A percentile compares a stretch with the other conserved stretches of the same genome.
These are phyloP conservation scores for Ambrosia trifida DNA, from an alignment of 129 eudicot genomes.

Conservation along the genomic window DNA sequence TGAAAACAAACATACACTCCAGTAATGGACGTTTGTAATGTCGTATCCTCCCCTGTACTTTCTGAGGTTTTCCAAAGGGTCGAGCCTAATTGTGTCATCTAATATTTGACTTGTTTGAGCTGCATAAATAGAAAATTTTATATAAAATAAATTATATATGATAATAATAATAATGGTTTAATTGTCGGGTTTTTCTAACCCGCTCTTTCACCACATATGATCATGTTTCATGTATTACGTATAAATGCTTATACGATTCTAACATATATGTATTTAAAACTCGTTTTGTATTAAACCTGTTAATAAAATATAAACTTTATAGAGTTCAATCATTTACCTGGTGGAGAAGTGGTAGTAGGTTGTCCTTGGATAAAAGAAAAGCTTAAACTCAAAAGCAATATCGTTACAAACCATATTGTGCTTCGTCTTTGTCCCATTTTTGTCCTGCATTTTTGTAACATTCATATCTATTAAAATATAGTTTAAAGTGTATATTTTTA, in stretches of 20 bases:
- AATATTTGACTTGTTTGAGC: slow-evolving; percentile 31
- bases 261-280: no score
- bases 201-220: no score
- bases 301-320: not conserved
- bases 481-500: not conserved
- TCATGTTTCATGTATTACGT: no score
- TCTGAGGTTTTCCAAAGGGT: slow-evolving; percentile 63
- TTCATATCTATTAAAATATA: not conserved
- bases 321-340: slow-evolving; percentile 22
- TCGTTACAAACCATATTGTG: slow-evolving; percentile 26
- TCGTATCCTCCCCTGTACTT: slow-evolving; percentile 86
- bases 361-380: slow-evolving; percentile 30
- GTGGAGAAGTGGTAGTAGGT: slow-evolving; percentile 25
- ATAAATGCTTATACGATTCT: no score
- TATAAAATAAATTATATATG: not conserved
- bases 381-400: slow-evolving; percentile 29
- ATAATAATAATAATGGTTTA: no score
- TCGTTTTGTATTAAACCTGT: no score
- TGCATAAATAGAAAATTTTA: not conserved
- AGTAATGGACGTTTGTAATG: slow-evolving; percentile 73
- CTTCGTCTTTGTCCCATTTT: slow-evolving; percentile 27
- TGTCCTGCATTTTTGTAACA: slow-evolving; percentile 37
- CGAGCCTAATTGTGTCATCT: slow-evolving; percentile 67
- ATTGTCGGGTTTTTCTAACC: no score
- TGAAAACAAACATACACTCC: slow-evolving; percentile 77